Percentiles rank a stretch among this genome's conserved stretches.
These are phyloP conservation scores for Globisporangium emineosum DNA, from an alignment of 352 stramenopile genomes.

Conservation along the genomic window DNA sequence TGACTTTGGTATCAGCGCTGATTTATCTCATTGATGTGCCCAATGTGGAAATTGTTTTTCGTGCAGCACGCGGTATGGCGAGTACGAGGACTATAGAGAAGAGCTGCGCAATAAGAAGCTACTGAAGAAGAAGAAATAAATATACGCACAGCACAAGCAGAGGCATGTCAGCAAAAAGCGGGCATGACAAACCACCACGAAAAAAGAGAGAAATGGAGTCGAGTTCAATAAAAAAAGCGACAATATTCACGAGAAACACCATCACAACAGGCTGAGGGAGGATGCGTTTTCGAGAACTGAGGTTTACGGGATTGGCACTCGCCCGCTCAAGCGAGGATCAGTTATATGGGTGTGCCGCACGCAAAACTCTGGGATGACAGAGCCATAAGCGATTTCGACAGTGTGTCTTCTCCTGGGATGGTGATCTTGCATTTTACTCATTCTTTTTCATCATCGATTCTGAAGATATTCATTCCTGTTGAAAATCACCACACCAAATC, in stretches of 20 bases:
- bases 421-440: too few relatives aligned
- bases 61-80: constrained; percentile 60
- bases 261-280: too few relatives aligned
- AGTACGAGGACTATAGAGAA: constrained; percentile 83
- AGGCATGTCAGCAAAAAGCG: not conserved
- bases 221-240: constrained; percentile 1
- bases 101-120: constrained; percentile 85
- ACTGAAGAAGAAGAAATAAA: constrained; percentile 64
- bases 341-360: too few relatives aligned
- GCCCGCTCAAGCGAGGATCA: too few relatives aligned
- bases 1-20: not conserved
- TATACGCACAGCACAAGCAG: constrained; percentile 1
- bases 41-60: constrained; percentile 5
- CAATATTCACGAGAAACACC: not conserved
- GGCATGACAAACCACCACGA: not conserved
- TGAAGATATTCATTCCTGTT: too few relatives aligned
- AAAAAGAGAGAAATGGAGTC: not conserved
- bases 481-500: too few relatives aligned
- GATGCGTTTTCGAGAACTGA: too few relatives aligned
- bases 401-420: too few relatives aligned
- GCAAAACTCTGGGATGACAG: too few relatives aligned
- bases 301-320: too few relatives aligned
- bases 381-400: too few relatives aligned
- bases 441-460: too few relatives aligned
- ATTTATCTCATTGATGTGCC: not conserved